A percentile compares a stretch with the other conserved stretches of the same genome.
These are phyloP conservation scores for Juncus inflexus DNA, from an alignment of 176 grass and related monocot genomes.

Conservation along the genomic window DNA sequence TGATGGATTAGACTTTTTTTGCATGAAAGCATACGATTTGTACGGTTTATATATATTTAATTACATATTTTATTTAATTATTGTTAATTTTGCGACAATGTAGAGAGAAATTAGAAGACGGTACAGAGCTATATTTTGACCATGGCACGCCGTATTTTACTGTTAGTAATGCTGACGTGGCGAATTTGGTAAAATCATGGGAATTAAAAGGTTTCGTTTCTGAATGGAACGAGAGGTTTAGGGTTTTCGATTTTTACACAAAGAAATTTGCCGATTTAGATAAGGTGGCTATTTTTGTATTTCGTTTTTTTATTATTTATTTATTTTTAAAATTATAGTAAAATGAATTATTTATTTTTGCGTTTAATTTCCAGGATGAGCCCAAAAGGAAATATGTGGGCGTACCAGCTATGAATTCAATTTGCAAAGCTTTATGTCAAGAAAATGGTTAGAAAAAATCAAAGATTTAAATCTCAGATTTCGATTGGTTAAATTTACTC, in stretches of 20 bases:
- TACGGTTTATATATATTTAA: too few relatives aligned
- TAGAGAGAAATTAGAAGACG: conserved; percentile 66
- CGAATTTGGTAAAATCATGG: conserved; percentile 51
- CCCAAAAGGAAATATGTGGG: conserved; percentile 70
- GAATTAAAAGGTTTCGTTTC: conserved; percentile 55
- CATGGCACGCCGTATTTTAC: conserved; percentile 86
- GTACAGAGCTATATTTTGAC: conserved; percentile 71
- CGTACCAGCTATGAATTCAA: conserved; percentile 77
- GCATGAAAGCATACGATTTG: too few relatives aligned
- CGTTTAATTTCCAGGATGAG: conserved; percentile 40
- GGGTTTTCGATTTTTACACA: conserved; percentile 41
- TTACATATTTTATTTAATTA: not conserved
- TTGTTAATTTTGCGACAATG: conserved; percentile 12
- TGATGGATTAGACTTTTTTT: too few relatives aligned
- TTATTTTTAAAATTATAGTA: too few relatives aligned
- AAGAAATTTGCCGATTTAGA: conserved; percentile 57
- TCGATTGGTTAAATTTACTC: not conserved
- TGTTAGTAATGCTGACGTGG: conserved; percentile 57
- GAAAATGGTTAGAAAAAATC: conserved; percentile 48
- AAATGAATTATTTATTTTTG: too few relatives aligned
- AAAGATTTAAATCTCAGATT: not conserved
- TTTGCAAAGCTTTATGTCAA: conserved; percentile 82
- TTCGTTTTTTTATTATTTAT: not conserved
- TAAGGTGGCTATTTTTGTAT: conserved; percentile 33
- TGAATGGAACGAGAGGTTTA: conserved; percentile 71